These are phyloP conservation scores for Pythium brachiatum DNA, from an alignment of 352 stramenopile genomes.

Conservation along the genomic window DNA sequence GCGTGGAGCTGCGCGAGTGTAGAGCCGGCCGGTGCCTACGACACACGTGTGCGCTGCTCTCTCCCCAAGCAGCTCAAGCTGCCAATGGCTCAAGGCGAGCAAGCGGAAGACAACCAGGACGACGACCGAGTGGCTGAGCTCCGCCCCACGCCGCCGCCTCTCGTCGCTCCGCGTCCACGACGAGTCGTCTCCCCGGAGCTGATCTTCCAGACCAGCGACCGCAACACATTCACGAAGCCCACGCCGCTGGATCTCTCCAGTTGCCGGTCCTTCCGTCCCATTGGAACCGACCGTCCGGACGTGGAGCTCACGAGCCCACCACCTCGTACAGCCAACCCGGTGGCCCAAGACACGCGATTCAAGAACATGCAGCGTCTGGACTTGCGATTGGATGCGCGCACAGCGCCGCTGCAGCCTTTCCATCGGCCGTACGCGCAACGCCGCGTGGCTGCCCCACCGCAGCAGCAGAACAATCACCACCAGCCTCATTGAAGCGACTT, in stretches of 20 bases:
- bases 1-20: slow-evolving; percentile 3
- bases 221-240: neutral
- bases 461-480: too few species aligned
- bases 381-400: slow-evolving; percentile 6
- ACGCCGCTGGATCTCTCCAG: neutral
- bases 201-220: slow-evolving; percentile 19
- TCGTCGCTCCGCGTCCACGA: slow-evolving; percentile 22
- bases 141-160: neutral
- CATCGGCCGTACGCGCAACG: slow-evolving; percentile 7
- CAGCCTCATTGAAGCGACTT: neutral
- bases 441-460: slow-evolving; percentile 2
- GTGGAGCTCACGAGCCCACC: slow-evolving; percentile 28
- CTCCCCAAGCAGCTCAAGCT: slow-evolving; percentile 7
- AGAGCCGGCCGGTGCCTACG: slow-evolving; percentile 5
- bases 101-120: slow-evolving; percentile 1
- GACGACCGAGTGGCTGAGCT: slow-evolving; percentile 3
- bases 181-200: slow-evolving; percentile 28
- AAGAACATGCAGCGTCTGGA: slow-evolving; percentile 26
- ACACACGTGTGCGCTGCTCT: slow-evolving; percentile 9
- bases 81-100: neutral
- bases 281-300: slow-evolving; percentile 20
- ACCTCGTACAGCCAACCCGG: slow-evolving; percentile 21
- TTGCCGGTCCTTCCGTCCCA: slow-evolving; percentile 24
- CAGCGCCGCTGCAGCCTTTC: slow-evolving; percentile 16
- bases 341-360: slow-evolving; percentile 28